Percentiles rank a stretch among this genome's conserved stretches.
phyloP scores from a whole-genome alignment of 2,329 filamentous ascomycete genomes.

The Colletotrichum orbiculare region DNA sequence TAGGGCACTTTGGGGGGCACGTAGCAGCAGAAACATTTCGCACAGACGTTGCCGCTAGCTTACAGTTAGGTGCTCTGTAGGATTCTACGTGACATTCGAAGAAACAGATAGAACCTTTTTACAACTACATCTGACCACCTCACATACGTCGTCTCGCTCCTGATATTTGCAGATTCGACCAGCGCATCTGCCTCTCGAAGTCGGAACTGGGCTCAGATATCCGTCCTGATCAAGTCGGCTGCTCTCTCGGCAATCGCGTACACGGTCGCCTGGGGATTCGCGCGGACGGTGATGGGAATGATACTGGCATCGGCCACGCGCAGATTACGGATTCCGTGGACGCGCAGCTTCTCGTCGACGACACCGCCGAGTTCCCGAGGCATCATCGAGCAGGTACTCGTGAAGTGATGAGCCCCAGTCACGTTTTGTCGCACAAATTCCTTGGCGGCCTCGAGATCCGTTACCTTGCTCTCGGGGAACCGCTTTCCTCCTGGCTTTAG shows the following conservation, averaged over 20 bases:
- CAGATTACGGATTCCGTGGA: conserved; percentile 57
- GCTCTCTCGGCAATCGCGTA: conserved; percentile 50
- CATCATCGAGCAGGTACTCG: conserved; percentile 62
- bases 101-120: no score
- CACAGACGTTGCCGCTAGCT: no score
- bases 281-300: conserved; percentile 44
- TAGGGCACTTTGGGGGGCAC: no score
- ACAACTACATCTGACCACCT: no score
- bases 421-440: conserved; percentile 48
- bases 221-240: conserved; percentile 38
- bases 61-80: no score
- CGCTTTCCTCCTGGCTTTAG: conserved; percentile 50
- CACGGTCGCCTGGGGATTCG: conserved; percentile 48
- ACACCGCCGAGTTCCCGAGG: conserved; percentile 63
- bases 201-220: conserved; percentile 5
- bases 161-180: no score
- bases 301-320: conserved; percentile 57
- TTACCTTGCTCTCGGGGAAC: conserved; percentile 39
- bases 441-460: conserved; percentile 47
- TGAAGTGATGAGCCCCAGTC: conserved; percentile 57
- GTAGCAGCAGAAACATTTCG: no score
- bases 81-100: no score
- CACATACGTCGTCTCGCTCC: no score
- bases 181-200: no score
- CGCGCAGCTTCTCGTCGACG: conserved; percentile 55